These are phyloP conservation scores for Rutidosis leptorrhynchoides DNA, from an alignment of 129 eudicot species.

Conservation along the genomic window DNA sequence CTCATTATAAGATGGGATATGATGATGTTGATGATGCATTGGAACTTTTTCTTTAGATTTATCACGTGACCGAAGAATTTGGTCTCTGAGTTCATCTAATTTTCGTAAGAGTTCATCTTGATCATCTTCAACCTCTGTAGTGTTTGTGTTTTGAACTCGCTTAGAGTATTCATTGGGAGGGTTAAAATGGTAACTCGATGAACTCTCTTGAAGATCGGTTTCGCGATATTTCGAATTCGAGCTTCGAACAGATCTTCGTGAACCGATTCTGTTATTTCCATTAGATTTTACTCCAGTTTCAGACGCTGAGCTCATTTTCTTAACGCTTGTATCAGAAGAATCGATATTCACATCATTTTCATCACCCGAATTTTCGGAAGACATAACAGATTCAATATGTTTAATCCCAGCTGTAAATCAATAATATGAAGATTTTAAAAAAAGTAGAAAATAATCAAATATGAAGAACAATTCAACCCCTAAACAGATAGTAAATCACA, in stretches of 20 bases:
- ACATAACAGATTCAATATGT: slow-evolving; percentile 44
- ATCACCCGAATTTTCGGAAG: slow-evolving; percentile 53
- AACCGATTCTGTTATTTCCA: slow-evolving; percentile 31
- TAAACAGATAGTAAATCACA: slow-evolving; percentile 23
- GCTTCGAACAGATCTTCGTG: slow-evolving; percentile 37
- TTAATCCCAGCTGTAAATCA: slow-evolving; percentile 54
- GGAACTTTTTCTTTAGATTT: slow-evolving; percentile 54
- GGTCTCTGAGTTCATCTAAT: slow-evolving; percentile 78
- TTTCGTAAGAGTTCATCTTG: slow-evolving; percentile 69
- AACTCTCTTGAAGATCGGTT: slow-evolving; percentile 42
- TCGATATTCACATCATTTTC: slow-evolving; percentile 50
- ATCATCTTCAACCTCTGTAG: slow-evolving; percentile 47
- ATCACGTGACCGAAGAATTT: slow-evolving; percentile 58
- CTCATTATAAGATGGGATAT: slow-evolving; percentile 37
- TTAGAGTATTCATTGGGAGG: slow-evolving; percentile 40
- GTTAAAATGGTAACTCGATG: slow-evolving; percentile 35
- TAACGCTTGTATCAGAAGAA: slow-evolving; percentile 37
- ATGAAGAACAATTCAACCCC: slow-evolving; percentile 24
- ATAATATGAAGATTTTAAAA: slow-evolving; percentile 3
- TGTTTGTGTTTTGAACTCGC: slow-evolving; percentile 30
- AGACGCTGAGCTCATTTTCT: slow-evolving; percentile 42
- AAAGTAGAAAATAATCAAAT: slow-evolving; percentile 1
- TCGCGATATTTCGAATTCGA: slow-evolving; percentile 40
- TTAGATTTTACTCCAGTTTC: slow-evolving; percentile 45
- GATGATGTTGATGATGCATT: slow-evolving; percentile 32